Base-by-base conservation (phyloP, 768 basidiomycete genomes). In the Lyophyllum decastes region DNA sequence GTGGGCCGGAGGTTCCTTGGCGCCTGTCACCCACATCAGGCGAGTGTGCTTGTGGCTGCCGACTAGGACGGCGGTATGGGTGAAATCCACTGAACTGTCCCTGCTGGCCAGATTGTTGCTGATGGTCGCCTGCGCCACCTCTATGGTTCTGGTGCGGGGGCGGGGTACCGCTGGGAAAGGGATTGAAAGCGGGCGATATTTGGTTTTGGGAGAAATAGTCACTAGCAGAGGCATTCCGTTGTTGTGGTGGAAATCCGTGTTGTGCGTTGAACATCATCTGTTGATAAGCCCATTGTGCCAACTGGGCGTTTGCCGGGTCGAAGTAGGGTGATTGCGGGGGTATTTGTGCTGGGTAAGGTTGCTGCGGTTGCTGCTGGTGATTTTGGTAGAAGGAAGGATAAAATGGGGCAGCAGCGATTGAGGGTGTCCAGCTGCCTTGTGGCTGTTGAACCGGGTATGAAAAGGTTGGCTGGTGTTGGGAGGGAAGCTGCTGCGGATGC, bases 281-380 rank as follows among this genome's bases (percentile, higher is more conserved):
- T 73, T 92, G 91, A 74, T 94, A 94, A 35, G 91, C 89, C 91
- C 92, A 94, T 70, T 90, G 89, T 2, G 90, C 87, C 55, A 91
- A 83, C 61, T 88, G 89, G 52, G 88, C 88, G 61, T 88, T 86
- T 11, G 83, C 73, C 14, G 88, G 89, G 72, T 92, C 89, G 66
- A 86, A 91, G 70, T 84, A 91, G n/a, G 81, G 80, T 61, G 77
- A 71, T 64, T 82, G 87, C 16, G 73, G 69, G 46, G 77, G 81
- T 64, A 79, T 70, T 65, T 75, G 79, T 21, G 57, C 58, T 40
- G 79, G 78, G 71, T 82, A 85, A 51, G 80, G 73, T 65, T 79
- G 82, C 61, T 78, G 79, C 51, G 66, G 67, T 62, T 85, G 87
- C 63, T 82, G 84, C 58, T 82, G 85, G 54, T 81, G 83, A 70